phyloP scores from a whole-genome alignment of 306 rosid genomes.

The Dalbergia cultrata region DNA sequence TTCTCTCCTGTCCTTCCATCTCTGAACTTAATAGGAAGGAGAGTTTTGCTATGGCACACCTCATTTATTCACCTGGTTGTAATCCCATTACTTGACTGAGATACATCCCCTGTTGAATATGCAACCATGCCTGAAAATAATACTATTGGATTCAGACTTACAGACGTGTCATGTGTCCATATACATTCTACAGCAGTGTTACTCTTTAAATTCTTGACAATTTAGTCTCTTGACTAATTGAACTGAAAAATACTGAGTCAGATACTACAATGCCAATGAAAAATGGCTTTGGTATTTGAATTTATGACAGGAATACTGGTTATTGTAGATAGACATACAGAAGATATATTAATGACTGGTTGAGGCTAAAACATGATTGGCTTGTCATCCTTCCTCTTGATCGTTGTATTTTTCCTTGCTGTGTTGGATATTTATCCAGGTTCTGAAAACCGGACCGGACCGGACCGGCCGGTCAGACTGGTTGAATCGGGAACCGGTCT shows the following conservation, averaged over 20 bases:
- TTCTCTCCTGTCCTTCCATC: constrained; percentile 31
- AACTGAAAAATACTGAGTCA: too few relatives aligned
- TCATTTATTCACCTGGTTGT: constrained; percentile 16
- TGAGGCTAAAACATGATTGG: neutral
- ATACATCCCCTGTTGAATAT: constrained; percentile 18
- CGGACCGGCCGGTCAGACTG: too few relatives aligned
- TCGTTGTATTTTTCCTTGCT: constrained; percentile 8
- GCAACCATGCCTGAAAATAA: constrained; percentile 28
- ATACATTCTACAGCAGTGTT: neutral
- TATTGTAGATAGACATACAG: neutral
- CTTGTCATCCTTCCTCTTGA: constrained; percentile 6
- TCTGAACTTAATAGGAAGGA: constrained; percentile 6
- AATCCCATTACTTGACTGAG: neutral
- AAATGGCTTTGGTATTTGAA: too few relatives aligned
- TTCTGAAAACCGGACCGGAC: too few relatives aligned
- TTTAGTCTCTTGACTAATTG: neutral
- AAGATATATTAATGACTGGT: constrained; percentile 3
- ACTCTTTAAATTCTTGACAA: neutral
- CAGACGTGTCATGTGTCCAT: neutral
- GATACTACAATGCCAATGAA: too few relatives aligned
- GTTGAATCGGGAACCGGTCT: too few relatives aligned
- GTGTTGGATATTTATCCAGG: neutral
- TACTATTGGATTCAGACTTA: constrained; percentile 28
- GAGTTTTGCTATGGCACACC: constrained; percentile 11
- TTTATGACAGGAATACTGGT: neutral